These are phyloP conservation scores for Diaporthe ilicicola DNA, from an alignment of 2,329 filamentous ascomycete genomes.

Conservation along the genomic window DNA sequence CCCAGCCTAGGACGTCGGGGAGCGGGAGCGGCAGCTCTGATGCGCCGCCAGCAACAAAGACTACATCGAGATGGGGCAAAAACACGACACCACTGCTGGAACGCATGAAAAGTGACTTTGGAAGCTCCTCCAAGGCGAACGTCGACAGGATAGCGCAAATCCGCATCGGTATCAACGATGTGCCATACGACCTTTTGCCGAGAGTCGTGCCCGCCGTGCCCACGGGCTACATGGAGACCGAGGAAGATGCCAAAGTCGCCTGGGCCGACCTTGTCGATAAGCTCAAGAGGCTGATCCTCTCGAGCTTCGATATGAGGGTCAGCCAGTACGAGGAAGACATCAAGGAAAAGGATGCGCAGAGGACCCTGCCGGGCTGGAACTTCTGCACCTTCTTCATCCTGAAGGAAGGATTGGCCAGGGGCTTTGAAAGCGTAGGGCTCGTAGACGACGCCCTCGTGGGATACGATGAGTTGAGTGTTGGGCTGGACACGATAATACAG, in stretches of 20 bases:
- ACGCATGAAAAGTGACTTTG: conserved; percentile 91
- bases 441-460: conserved; percentile 94
- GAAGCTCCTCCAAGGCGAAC: conserved; percentile 73
- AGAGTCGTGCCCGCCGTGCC: conserved; percentile 70
- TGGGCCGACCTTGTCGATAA: conserved; percentile 87
- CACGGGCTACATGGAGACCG: conserved; percentile 72
- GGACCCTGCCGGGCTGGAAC: conserved; percentile 93
- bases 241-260: conserved; percentile 80
- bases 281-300: conserved; percentile 85
- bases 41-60: conserved; percentile 51
- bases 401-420: conserved; percentile 91
- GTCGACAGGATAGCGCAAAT: conserved; percentile 87
- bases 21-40: conserved; percentile 62
- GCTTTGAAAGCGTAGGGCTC: conserved; percentile 94
- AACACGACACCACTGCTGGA: conserved; percentile 86
- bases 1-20: conserved; percentile 73
- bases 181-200: conserved; percentile 71
- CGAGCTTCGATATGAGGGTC: conserved; percentile 90
- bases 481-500: conserved; percentile 82
- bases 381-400: conserved; percentile 99
- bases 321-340: conserved; percentile 98
- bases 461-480: conserved; percentile 92
- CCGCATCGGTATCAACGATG: conserved; percentile 76
- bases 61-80: conserved; percentile 77
- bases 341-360: conserved; percentile 88